phyloP scores from a whole-genome alignment of 164 flowering plant species.

The Umbilicus rupestris region DNA sequence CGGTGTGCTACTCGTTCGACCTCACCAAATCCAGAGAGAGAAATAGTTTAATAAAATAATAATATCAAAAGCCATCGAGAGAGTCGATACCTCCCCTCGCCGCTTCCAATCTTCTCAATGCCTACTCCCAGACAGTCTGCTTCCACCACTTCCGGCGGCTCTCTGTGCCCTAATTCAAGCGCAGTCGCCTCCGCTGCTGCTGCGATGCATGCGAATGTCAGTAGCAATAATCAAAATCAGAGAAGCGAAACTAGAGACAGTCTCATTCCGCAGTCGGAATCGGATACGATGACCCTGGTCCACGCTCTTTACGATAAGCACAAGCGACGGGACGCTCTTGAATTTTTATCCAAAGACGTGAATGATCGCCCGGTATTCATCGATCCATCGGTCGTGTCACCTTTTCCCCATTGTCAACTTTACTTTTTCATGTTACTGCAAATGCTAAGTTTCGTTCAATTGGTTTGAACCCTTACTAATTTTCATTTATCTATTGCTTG shows the following conservation, averaged over 20 bases:
- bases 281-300: not conserved
- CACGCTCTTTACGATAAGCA: not conserved
- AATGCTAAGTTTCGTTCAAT: too few species aligned
- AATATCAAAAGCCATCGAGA: too few species aligned
- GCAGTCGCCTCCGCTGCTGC: not conserved
- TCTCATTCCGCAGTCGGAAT: not conserved
- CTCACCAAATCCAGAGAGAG: too few species aligned
- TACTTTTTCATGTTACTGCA: too few species aligned
- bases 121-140: not conserved
- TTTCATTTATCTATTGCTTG: too few species aligned
- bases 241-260: not conserved
- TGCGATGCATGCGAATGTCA: not conserved
- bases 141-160: not conserved
- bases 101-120: not conserved
- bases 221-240: not conserved
- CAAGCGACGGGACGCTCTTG: not conserved
- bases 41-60: too few species aligned
- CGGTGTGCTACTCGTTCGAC: too few species aligned
- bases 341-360: not conserved
- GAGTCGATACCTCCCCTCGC: not conserved
- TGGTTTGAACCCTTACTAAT: too few species aligned
- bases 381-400: not conserved
- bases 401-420: too few species aligned
- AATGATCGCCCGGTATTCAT: not conserved
- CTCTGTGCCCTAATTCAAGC: not conserved